phyloP scores from a whole-genome alignment of 768 basidiomycete genomes.

The Tricholoma flavovirens region DNA sequence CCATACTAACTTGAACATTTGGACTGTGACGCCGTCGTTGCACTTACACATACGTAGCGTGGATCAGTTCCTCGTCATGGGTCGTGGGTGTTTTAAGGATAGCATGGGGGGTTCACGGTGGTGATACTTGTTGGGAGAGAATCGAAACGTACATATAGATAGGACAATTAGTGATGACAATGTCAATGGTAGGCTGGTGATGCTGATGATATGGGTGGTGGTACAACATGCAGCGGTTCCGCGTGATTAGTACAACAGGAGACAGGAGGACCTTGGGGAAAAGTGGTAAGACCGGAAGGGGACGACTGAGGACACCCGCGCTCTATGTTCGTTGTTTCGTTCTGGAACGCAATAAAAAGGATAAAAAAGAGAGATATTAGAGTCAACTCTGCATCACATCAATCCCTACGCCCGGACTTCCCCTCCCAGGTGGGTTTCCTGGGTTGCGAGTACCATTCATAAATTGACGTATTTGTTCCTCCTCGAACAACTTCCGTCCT shows the following conservation, averaged over 20 bases:
- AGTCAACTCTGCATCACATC: slow-evolving; percentile 38
- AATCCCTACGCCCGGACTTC: slow-evolving; percentile 36
- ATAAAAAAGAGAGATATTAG: background rate
- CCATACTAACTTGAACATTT: slow-evolving; percentile 5
- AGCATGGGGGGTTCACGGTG: slow-evolving; percentile 10
- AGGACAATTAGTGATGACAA: slow-evolving; percentile 6
- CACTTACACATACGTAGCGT: slow-evolving; percentile 10
- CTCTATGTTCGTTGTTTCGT: slow-evolving; percentile 17
- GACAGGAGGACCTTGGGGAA: slow-evolving; percentile 15
- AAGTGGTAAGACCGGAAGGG: slow-evolving; percentile 11
- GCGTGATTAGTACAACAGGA: slow-evolving; percentile 35
- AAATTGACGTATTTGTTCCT: slow-evolving; percentile 51
- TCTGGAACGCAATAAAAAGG: slow-evolving; percentile 1
- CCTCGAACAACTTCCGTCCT: slow-evolving; percentile 65
- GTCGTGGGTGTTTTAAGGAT: slow-evolving; percentile 13
- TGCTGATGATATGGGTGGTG: slow-evolving; percentile 28
- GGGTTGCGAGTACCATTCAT: slow-evolving; percentile 20
- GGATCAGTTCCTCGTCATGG: slow-evolving; percentile 17
- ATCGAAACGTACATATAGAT: slow-evolving; percentile 12
- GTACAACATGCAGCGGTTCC: slow-evolving; percentile 36
- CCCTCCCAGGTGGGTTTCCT: slow-evolving; percentile 24
- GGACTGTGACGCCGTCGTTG: slow-evolving; percentile 4
- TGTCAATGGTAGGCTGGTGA: slow-evolving; percentile 13
- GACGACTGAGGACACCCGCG: slow-evolving; percentile 10
- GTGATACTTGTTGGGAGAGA: slow-evolving; percentile 14